Evolutionary conservation across 2,329 filamentous ascomycete species (phyloP).

Genomic region (Magnaporthiopsis incrustans): DNA sequence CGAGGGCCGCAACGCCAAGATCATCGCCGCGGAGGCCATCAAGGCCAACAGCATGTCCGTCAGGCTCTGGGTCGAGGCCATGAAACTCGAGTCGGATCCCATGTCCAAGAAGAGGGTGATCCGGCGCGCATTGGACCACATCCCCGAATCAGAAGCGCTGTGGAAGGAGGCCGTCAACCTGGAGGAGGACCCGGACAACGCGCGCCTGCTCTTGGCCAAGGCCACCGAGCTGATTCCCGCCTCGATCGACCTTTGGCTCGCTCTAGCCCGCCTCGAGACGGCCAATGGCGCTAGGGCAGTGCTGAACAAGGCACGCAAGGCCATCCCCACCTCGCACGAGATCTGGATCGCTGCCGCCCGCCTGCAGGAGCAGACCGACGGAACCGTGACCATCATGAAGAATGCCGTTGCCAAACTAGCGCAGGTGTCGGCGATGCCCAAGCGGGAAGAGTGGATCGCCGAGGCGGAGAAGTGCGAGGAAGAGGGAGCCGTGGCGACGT

Average conservation of each 20-base stretch:
- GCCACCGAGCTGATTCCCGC: slow-evolving; percentile 92
- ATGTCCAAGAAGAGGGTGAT: slow-evolving; percentile 89
- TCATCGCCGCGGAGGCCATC: slow-evolving; percentile 90
- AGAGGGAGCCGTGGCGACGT: slow-evolving; percentile 80
- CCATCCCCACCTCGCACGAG: slow-evolving; percentile 84
- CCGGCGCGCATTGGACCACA: slow-evolving; percentile 81
- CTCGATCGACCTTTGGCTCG: slow-evolving; percentile 92
- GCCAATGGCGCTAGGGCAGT: slow-evolving; percentile 92
- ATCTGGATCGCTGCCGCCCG: slow-evolving; percentile 95
- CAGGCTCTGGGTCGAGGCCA: slow-evolving; percentile 87
- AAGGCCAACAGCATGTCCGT: slow-evolving; percentile 86
- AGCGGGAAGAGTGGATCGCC: slow-evolving; percentile 92
- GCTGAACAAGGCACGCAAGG: slow-evolving; percentile 89
- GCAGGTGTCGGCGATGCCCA: slow-evolving; percentile 91
- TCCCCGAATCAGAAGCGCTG: slow-evolving; percentile 89
- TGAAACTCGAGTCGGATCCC: slow-evolving; percentile 77
- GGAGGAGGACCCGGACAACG: slow-evolving; percentile 84
- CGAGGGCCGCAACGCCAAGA: slow-evolving; percentile 85
- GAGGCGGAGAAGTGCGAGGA: slow-evolving; percentile 94
- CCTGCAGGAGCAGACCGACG: slow-evolving; percentile 74
- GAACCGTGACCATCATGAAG: slow-evolving; percentile 87
- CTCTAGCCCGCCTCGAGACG: slow-evolving; percentile 79
- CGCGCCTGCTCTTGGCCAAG: slow-evolving; percentile 81
- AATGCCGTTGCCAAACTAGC: slow-evolving; percentile 82
- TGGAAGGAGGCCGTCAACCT: slow-evolving; percentile 98